Evolutionary conservation across 345 rosid species (phyloP).

Genomic region (Gossypium ekmanianum): DNA sequence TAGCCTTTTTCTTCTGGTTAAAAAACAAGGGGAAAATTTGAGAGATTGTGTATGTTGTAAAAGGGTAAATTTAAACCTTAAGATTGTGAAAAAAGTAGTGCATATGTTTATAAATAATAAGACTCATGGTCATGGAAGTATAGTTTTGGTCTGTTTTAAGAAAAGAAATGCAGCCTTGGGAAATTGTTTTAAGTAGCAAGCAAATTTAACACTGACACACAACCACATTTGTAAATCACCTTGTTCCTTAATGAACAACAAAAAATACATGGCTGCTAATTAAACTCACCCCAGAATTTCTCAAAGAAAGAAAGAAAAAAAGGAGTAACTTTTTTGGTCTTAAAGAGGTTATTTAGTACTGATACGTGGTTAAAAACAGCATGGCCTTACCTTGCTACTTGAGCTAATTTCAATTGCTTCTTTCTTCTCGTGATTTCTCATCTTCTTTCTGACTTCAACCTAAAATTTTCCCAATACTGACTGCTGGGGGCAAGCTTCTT

Average conservation of each 20-base stretch:
- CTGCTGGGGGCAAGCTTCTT: background rate
- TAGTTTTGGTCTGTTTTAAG: background rate
- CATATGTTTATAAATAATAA: too few species aligned
- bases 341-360: too few species aligned
- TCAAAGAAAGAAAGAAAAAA: background rate
- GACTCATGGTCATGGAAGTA: too few species aligned
- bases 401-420: constrained; percentile 30
- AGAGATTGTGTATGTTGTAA: background rate
- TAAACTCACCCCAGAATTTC: background rate
- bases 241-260: too few species aligned
- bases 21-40: background rate
- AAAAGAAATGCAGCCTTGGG: background rate
- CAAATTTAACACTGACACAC: too few species aligned
- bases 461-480: background rate
- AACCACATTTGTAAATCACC: too few species aligned
- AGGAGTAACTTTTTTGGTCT: background rate
- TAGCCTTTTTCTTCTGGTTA: constrained; percentile 26
- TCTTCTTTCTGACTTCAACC: constrained; percentile 2
- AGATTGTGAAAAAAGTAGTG: background rate
- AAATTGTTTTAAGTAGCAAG: background rate
- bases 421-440: constrained; percentile 7
- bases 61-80: background rate
- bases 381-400: constrained; percentile 27
- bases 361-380: background rate
- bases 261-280: too few species aligned